Conservation (phyloP, 257 asterid species). For the Solanum chaucha region DNA sequence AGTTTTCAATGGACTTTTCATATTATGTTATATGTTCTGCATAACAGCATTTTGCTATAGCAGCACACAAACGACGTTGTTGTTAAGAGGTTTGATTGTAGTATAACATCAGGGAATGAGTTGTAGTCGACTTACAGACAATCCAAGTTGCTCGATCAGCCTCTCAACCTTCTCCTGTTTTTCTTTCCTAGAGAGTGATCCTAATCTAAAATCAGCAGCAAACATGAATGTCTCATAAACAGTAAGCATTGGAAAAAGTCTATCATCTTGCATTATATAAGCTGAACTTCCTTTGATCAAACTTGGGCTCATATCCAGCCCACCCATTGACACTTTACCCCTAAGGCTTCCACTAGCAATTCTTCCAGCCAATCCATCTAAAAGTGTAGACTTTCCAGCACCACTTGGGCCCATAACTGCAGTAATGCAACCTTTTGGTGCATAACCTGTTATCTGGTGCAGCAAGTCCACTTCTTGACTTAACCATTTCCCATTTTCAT, state of each 20-base stretch:
- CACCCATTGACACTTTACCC: conserved; percentile 56
- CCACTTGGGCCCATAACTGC: conserved; percentile 97
- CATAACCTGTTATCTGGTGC: conserved; percentile 62
- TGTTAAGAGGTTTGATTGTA: conserved; percentile 1
- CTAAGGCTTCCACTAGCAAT: conserved; percentile 69
- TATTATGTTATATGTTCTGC: not conserved
- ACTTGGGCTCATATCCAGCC: conserved; percentile 48
- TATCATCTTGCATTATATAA: conserved; percentile 64
- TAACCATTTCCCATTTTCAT: conserved; percentile 44
- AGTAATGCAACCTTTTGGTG: conserved; percentile 68
- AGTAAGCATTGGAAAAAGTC: conserved; percentile 72
- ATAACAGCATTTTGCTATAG: not conserved
- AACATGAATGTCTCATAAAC: conserved; percentile 82
- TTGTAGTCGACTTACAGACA: conserved; percentile 35
- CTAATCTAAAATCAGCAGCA: conserved; percentile 70
- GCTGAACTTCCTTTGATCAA: conserved; percentile 48
- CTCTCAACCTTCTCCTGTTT: conserved; percentile 48
- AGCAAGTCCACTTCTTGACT: conserved; percentile 51
- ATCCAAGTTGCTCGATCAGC: conserved; percentile 62
- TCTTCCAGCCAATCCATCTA: conserved; percentile 73
- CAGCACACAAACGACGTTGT: not conserved
- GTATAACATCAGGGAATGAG: not conserved
- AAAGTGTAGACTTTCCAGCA: conserved; percentile 74
- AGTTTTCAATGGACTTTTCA: not conserved
- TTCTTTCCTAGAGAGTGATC: conserved; percentile 34